A percentile compares a stretch with the other conserved stretches of the same genome.
These are phyloP conservation scores for Oxalis stricta DNA, from an alignment of 441 rosid species.

Conservation along the genomic window DNA sequence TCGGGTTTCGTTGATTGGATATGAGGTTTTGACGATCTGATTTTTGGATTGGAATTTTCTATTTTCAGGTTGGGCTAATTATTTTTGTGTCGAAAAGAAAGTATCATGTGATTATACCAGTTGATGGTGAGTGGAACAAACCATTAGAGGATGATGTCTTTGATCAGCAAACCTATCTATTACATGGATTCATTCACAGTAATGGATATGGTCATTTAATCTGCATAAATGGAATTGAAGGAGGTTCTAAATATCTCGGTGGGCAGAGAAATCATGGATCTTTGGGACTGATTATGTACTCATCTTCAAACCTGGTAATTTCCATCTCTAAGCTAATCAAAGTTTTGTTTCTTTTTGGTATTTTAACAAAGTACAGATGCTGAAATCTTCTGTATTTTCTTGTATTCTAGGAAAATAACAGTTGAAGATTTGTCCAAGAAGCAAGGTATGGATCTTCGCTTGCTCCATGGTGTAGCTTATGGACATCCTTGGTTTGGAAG, in stretches of 20 bases:
- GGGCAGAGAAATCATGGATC: conserved; percentile 76
- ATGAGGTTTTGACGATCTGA: neutral
- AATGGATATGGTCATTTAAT: conserved; percentile 84
- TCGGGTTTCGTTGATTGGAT: neutral
- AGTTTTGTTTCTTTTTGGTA: conserved; percentile 1
- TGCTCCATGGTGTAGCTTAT: conserved; percentile 70
- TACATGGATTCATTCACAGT: conserved; percentile 75
- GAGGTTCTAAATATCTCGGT: conserved; percentile 45
- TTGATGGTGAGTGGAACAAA: conserved; percentile 44
- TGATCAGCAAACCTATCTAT: conserved; percentile 43
- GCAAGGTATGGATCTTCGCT: conserved; percentile 50
- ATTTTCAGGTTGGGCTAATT: conserved; percentile 69
- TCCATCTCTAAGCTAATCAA: neutral
- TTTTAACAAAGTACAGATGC: conserved; percentile 1
- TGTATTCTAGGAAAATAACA: conserved; percentile 39
- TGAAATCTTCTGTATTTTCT: neutral
- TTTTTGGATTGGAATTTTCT: conserved; percentile 3
- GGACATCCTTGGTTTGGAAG: conserved; percentile 84
- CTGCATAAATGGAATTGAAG: conserved; percentile 72
- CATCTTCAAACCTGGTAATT: conserved; percentile 43
- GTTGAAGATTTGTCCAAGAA: conserved; percentile 71
- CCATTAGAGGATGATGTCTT: conserved; percentile 40
- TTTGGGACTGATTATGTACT: conserved; percentile 72
- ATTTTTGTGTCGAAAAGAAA: conserved; percentile 53
- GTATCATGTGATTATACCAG: conserved; percentile 64